Conservation (phyloP, 306 rosid genomes). For the Citrullus colocynthis region DNA sequence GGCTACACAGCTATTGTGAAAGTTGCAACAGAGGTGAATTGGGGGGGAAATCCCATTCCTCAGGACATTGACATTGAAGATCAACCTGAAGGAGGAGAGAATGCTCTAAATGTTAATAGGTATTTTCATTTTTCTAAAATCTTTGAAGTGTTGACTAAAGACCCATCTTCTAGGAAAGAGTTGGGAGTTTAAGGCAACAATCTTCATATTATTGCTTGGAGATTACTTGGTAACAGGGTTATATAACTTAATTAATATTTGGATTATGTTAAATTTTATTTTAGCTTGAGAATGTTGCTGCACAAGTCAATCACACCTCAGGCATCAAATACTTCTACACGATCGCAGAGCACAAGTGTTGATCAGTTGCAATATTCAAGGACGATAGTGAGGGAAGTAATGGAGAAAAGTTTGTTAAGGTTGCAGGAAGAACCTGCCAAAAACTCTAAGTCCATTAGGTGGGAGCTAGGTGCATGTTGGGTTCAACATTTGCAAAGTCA, state of each 20-base stretch:
- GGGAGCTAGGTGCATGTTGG: slow-evolving; percentile 99
- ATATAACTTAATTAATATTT: slow-evolving; percentile 14
- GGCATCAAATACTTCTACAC: slow-evolving; percentile 31
- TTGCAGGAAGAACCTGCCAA: slow-evolving; percentile 55
- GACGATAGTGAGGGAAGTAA: slow-evolving; percentile 52
- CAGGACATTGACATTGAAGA: slow-evolving; percentile 74
- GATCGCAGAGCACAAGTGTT: slow-evolving; percentile 33
- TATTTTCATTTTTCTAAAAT: slow-evolving; percentile 8
- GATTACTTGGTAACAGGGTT: neutral
- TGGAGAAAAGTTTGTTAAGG: slow-evolving; percentile 60
- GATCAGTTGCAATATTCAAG: slow-evolving; percentile 38
- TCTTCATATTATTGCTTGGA: neutral
- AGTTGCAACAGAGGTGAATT: slow-evolving; percentile 45
- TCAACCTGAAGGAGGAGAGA: slow-evolving; percentile 96
- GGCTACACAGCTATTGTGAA: slow-evolving; percentile 95
- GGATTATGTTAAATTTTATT: slow-evolving; percentile 11
- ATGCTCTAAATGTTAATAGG: slow-evolving; percentile 92
- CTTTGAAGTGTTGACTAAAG: neutral
- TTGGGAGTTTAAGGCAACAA: neutral
- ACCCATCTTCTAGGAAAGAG: neutral
- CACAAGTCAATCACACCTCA: slow-evolving; percentile 57
- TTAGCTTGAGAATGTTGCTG: slow-evolving; percentile 80
- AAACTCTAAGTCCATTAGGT: slow-evolving; percentile 58
- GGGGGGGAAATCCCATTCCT: slow-evolving; percentile 42
- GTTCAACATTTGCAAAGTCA: slow-evolving; percentile 88